phyloP scores from a whole-genome alignment of 2,329 filamentous ascomycete species.

The Ceratocystis eucalypticola region DNA sequence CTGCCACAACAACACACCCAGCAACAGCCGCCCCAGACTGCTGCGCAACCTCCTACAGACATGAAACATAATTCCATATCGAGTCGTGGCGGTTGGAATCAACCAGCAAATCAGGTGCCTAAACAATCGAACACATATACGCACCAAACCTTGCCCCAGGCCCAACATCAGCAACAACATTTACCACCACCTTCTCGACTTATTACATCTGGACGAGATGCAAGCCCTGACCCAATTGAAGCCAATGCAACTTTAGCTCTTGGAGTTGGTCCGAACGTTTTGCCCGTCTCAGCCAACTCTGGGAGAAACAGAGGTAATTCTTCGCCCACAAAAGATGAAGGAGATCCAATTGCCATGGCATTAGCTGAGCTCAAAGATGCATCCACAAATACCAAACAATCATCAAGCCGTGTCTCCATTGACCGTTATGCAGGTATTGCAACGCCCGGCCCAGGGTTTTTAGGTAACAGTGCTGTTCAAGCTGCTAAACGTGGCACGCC shows the following conservation, averaged over 20 bases:
- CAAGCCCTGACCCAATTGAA: constrained; percentile 75
- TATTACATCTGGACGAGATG: constrained; percentile 30
- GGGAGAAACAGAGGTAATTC: constrained; percentile 6
- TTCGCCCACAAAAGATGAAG: constrained; percentile 35
- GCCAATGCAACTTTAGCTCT: constrained; percentile 85
- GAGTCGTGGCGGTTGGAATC: constrained; percentile 48
- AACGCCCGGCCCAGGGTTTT: constrained; percentile 53
- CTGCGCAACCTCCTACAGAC: neutral
- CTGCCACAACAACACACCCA: constrained; percentile 1
- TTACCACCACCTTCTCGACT: constrained; percentile 26
- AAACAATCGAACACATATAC: constrained; percentile 18
- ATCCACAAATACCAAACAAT: constrained; percentile 54
- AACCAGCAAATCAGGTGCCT: constrained; percentile 22
- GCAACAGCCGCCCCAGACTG: neutral
- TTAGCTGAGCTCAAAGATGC: constrained; percentile 86
- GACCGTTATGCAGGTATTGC: constrained; percentile 90
- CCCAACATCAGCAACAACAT: constrained; percentile 3
- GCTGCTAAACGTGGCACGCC: constrained; percentile 59
- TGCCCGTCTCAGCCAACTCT: constrained; percentile 59
- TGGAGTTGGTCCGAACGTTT: constrained; percentile 91
- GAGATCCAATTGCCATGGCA: constrained; percentile 82
- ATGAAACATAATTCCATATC: constrained; percentile 28
- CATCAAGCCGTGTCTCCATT: constrained; percentile 74
- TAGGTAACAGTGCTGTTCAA: constrained; percentile 31
- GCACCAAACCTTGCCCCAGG: neutral